Percentiles rank a stretch among this genome's conserved stretches.
phyloP scores from a whole-genome alignment of 1,139 yeast species.

The Taphrina communis region DNA sequence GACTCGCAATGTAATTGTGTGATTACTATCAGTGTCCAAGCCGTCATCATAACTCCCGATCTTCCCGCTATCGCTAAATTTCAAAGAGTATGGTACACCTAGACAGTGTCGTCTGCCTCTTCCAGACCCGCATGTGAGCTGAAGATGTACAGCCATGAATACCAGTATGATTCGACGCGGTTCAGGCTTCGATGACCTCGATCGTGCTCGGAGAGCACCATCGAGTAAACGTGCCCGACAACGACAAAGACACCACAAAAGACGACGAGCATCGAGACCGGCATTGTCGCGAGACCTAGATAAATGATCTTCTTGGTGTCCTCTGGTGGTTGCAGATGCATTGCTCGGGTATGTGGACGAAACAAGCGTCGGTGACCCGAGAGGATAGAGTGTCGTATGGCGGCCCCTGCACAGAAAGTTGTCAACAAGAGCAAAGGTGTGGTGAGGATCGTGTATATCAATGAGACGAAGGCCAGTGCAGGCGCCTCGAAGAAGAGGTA shows the following conservation, averaged over 20 bases:
- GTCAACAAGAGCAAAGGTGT: background rate
- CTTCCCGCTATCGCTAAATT: background rate
- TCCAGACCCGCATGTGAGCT: background rate
- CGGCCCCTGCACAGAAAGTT: background rate
- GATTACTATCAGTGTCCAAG: background rate
- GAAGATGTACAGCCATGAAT: conserved; percentile 15
- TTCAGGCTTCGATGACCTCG: conserved; percentile 1
- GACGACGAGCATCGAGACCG: conserved; percentile 4
- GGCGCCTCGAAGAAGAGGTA: conserved; percentile 7
- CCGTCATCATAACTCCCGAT: background rate
- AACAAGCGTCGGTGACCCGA: background rate
- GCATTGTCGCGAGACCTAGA: background rate
- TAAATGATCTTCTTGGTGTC: background rate
- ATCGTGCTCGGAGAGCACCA: conserved; percentile 4
- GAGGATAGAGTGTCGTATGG: background rate
- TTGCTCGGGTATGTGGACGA: background rate
- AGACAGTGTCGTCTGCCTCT: background rate
- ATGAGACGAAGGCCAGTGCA: background rate
- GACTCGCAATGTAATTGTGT: too few species aligned
- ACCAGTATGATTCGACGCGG: conserved; percentile 2
- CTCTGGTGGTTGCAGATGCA: conserved; percentile 11
- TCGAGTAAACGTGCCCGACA: background rate
- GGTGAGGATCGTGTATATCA: conserved; percentile 16
- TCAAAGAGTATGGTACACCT: too few species aligned
- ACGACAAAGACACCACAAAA: conserved; percentile 14